Conservation (phyloP, 768 basidiomycete genomes). For the Rhodotorula paludigena region DNA sequence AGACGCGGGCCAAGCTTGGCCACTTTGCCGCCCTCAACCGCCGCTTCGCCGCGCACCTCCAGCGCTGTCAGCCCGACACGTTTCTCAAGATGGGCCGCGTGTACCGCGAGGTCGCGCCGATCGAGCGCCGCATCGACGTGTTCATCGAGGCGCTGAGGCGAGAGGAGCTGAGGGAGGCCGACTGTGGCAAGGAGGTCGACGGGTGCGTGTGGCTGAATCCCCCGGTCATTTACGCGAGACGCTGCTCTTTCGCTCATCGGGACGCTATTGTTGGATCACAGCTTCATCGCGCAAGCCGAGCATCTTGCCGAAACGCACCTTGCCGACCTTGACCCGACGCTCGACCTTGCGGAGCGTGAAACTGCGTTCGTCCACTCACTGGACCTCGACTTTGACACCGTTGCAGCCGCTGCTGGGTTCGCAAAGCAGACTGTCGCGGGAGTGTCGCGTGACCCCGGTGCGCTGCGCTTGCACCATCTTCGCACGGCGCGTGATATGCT, state of each 20-base stretch:
- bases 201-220: conserved; percentile 54
- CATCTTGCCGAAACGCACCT: conserved; percentile 87
- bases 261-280: too few relatives aligned
- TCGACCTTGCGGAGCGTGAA: conserved; percentile 84
- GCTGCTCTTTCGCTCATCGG: neutral
- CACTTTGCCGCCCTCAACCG: conserved; percentile 77
- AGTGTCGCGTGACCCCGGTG: conserved; percentile 72
- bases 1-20: conserved; percentile 81
- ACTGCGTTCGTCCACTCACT: conserved; percentile 73
- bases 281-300: conserved; percentile 87
- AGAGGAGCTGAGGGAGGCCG: conserved; percentile 88
- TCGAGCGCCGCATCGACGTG: conserved; percentile 88
- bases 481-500: neutral
- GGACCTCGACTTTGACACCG: conserved; percentile 88
- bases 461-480: neutral
- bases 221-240: too few relatives aligned
- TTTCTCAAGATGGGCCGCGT: conserved; percentile 81
- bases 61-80: conserved; percentile 71
- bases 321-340: conserved; percentile 58
- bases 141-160: conserved; percentile 76
- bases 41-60: conserved; percentile 78
- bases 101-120: conserved; percentile 72
- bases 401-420: conserved; percentile 83
- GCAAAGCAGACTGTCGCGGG: conserved; percentile 77
- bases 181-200: conserved; percentile 81